Evolutionary conservation across 2,329 filamentous ascomycete genomes (phyloP), one percentile per base, ranked within the genome.

Genomic region (Ceratocystis papillata): DNA sequence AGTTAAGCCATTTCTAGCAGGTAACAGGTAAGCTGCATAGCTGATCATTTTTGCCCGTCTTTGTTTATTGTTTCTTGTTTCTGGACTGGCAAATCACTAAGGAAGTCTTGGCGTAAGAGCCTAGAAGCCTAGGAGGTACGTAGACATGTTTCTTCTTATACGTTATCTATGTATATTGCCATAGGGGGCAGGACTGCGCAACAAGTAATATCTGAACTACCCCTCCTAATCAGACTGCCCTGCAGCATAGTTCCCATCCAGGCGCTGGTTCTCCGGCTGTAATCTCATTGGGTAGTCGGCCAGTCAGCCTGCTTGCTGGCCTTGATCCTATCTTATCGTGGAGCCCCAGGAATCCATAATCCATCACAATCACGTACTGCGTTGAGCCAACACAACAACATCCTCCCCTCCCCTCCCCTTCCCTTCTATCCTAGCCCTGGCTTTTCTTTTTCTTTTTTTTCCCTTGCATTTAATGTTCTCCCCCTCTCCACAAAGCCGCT

Each of bases 1-100:
- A 15, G n/a, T 33, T 7, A 17, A 41, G 37, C 37, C 37, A 41
- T 41, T 41, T 41, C 37, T 41, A 17, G 53, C 28, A 57, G 10
- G 4, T 33, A 30, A 30, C 53, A 57, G 25, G 53, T 28, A 57
- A 6, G 6, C 15, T 17, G 53, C 28, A 12, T 33, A 17, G 25
- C 22, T 12, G 53, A 57, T 57, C 25, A 57, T 25, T n/a, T 57
- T 57, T n/a, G 2, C 20, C 8, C n/a, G 5, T 28, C 7, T 15
- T 33, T 57, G 53, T 30, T 57, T 57, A 22, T 30, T 57, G 53
- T 57, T 57, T 57, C 7, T 41, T 57, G 53, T 57, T 57, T 57
- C 25, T 15, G 22, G 5, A 15, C 22, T 57, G 30, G 48, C 25
- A 57, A 57, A 28, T 15, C 8, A 55, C 25, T 1, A 22, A 57